Base-by-base conservation (phyloP, 1,284 basidiomycete species). In the Trametes polyzona region DNA sequence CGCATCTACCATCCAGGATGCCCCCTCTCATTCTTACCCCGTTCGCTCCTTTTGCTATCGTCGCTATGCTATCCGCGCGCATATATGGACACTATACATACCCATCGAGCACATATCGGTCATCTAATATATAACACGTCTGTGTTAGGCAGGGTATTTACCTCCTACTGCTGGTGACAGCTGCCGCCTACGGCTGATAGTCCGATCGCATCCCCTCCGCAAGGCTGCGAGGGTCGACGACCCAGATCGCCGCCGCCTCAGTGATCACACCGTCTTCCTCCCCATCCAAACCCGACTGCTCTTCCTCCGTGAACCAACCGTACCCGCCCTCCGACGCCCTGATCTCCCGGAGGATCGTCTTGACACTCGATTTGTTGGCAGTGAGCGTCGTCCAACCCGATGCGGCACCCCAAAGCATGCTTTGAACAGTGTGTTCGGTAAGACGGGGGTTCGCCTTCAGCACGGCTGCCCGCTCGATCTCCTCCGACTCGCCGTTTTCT, bases 301-400 rank as follows among this genome's bases (percentile, higher is more conserved):
- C 35, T 24, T 39, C 26, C 5, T 50, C 56, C 16, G 36, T 39
- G 53, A 65, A 65, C 47, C 46, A 63, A 21, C 55, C 62, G 53
- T 65, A 72, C 2, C 70, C 68, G 4, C 75, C 74, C 49, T 72
- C 48, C 24, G 55, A 42, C n/a, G 62, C 57, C 51, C 65, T 78
- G 65, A 86, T 78, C 67, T 86, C 86, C 58, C 80, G 77, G 60
- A 92, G 67, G 33, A 93, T 77, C n/a, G 87, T 84, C 67, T 83
- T 86, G 27, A 93, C 83, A 61, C 91, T 91, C 30, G 87, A 81
- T 64, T 83, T 82, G 62, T 93, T 93, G 17, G 90, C 90, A 5
- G 89, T 92, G 44, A 94, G 74, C 19, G 90, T 93, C 54, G 92
- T 93, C 87, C 90, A 88, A 1, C 88, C 86, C 29, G 83, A 76